These are phyloP conservation scores for Chrysosphaeria jannelii DNA, from an alignment of 2,329 filamentous ascomycete genomes.

Conservation along the genomic window DNA sequence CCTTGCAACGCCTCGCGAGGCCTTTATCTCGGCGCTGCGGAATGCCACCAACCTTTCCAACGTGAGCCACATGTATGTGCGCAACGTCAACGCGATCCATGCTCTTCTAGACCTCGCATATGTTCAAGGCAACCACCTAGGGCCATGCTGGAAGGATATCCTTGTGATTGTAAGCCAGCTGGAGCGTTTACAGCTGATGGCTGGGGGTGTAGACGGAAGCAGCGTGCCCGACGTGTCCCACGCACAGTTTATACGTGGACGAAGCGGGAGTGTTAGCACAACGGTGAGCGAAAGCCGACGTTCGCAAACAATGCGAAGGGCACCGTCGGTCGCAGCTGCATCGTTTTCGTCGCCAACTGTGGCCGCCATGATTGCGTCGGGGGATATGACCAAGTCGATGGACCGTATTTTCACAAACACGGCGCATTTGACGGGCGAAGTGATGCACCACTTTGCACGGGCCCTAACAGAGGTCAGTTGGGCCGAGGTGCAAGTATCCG, in stretches of 20 bases:
- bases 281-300: constrained; percentile 20
- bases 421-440: constrained; percentile 70
- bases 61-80: constrained; percentile 75
- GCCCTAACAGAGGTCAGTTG: constrained; percentile 89
- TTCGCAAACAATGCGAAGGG: constrained; percentile 24
- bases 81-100: constrained; percentile 87
- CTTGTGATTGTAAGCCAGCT: constrained; percentile 87
- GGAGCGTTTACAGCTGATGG: constrained; percentile 81
- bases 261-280: constrained; percentile 21
- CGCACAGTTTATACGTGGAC: constrained; percentile 38
- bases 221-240: constrained; percentile 77
- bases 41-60: constrained; percentile 94
- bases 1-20: constrained; percentile 70
- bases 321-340: background rate
- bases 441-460: constrained; percentile 82
- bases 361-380: constrained; percentile 70
- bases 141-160: constrained; percentile 83
- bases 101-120: constrained; percentile 75
- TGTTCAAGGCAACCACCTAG: constrained; percentile 69
- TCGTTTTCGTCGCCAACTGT: constrained; percentile 37
- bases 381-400: constrained; percentile 53
- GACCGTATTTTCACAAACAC: constrained; percentile 95
- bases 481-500: constrained; percentile 96
- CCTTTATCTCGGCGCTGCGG: constrained; percentile 75
- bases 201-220: constrained; percentile 77